Percentiles rank a stretch among this genome's conserved stretches.
Evolutionary conservation across 2,329 filamentous ascomycete genomes (phyloP).

Genomic region (Thermoascus crustaceus): DNA sequence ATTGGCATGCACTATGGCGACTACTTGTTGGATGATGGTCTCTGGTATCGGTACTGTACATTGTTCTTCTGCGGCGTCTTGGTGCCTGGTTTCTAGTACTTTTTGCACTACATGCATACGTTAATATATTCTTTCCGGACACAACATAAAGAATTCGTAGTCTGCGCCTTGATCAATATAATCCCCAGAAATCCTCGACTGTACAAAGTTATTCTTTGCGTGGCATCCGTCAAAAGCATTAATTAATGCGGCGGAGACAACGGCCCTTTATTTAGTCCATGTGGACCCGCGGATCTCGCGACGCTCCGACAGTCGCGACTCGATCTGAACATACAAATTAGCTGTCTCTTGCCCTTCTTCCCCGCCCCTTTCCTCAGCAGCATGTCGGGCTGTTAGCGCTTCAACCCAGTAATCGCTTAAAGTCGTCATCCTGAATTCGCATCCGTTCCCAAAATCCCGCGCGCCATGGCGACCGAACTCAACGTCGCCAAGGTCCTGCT

Average conservation of each 20-base stretch:
- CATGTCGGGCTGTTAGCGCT: not conserved
- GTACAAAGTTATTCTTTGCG: too few species aligned
- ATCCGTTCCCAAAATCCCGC: conserved; percentile 11
- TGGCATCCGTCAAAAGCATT: too few species aligned
- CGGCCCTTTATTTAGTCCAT: not conserved
- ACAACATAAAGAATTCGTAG: not conserved
- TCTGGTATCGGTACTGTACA: too few species aligned
- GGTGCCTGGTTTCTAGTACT: too few species aligned
- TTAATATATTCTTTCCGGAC: too few species aligned
- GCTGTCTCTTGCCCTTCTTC: not conserved
- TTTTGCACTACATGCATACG: too few species aligned
- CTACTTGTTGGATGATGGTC: too few species aligned
- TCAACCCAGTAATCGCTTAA: conserved; percentile 1
- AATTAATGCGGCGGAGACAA: not conserved
- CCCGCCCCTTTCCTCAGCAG: not conserved
- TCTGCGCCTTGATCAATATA: not conserved
- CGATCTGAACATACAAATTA: conserved; percentile 1
- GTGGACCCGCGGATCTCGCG: conserved; percentile 1
- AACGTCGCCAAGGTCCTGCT: conserved; percentile 38
- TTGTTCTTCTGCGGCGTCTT: too few species aligned
- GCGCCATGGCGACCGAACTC: conserved; percentile 38
- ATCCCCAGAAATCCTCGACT: too few species aligned
- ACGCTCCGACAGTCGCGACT: conserved; percentile 1
- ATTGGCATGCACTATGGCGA: too few species aligned
- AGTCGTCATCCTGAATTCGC: conserved; percentile 11